These are phyloP conservation scores for Carpinus fangiana DNA, from an alignment of 306 rosid genomes.

Conservation along the genomic window DNA sequence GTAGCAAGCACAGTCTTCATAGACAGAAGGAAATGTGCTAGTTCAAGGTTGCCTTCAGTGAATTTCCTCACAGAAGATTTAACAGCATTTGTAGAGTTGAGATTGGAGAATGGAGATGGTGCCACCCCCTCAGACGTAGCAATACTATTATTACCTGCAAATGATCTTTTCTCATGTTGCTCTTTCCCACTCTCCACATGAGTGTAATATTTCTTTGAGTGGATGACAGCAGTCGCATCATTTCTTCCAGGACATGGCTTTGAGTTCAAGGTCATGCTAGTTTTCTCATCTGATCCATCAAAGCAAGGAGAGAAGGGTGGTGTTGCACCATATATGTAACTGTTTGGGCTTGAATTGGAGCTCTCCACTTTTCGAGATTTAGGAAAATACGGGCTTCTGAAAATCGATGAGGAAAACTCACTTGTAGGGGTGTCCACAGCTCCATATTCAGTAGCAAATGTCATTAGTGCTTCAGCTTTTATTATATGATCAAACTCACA, in stretches of 20 bases:
- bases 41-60: slow-evolving; percentile 56
- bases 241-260: slow-evolving; percentile 51
- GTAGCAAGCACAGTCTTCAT: slow-evolving; percentile 77
- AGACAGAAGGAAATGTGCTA: slow-evolving; percentile 54
- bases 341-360: slow-evolving; percentile 68
- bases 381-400: slow-evolving; percentile 85
- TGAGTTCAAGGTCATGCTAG: slow-evolving; percentile 46
- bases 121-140: slow-evolving; percentile 53
- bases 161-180: slow-evolving; percentile 50
- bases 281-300: slow-evolving; percentile 72
- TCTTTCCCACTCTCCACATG: slow-evolving; percentile 66
- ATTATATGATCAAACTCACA: slow-evolving; percentile 86
- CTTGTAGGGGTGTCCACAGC: slow-evolving; percentile 86
- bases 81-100: slow-evolving; percentile 54
- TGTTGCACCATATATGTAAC: slow-evolving; percentile 78
- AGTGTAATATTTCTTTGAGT: slow-evolving; percentile 65
- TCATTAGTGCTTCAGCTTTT: slow-evolving; percentile 96
- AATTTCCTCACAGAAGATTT: slow-evolving; percentile 59
- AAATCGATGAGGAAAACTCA: slow-evolving; percentile 72
- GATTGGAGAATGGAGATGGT: slow-evolving; percentile 48
- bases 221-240: slow-evolving; percentile 37
- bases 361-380: slow-evolving; percentile 64
- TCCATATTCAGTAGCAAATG: slow-evolving; percentile 94
- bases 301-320: slow-evolving; percentile 80
- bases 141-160: slow-evolving; percentile 36